Base-by-base conservation (phyloP, 805 yeast species). In the Saccharomycopsis fermentans region DNA sequence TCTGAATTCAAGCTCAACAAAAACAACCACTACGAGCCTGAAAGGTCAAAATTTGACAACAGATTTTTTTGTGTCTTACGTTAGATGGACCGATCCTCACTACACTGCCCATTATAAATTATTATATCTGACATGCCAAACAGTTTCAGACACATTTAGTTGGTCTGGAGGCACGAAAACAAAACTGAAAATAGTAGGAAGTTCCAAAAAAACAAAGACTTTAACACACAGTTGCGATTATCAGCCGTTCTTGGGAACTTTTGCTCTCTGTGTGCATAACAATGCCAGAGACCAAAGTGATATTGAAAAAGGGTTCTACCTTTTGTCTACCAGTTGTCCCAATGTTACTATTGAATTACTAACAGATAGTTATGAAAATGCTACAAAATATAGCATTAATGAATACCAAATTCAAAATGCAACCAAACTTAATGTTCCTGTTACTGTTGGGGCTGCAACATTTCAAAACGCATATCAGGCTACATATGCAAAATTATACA, bases 381-480 rank as follows among this genome's bases (percentile, higher is more conserved):
- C 63, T 37, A 58, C 63, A 17, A 36, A 60, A n/a, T 55, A 54
- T 43, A 37, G 51, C 4, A 39, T 60, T 27, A 26, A 51, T 37
- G 58, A 57, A 24, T 34, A 56, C 29, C 26, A 58, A n/a, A 12
- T 53, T 14, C 27, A 48, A 17, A n/a, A 29, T 26, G 14, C 8
- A 4, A 19, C 40, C 12, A 52, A 21, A 11, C 34, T 56, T 14
- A 52, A 47, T 32, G 16, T 29, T 17, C 62, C 62, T 4, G 59
- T 59, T 16, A 48, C 37, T n/a, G 27, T 56, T 37, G 32, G 43
- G 12, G 24, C 6, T 19, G 55, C 55, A 24, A 52, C 52, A 3
- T 56, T 36, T 29, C 6, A 59, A 26, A 56, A 29, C n/a, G 17
- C n/a, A 12, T 48, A 53, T 39, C 21, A 54, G 16, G 16, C 14